Base-by-base conservation (phyloP, 495 filamentous ascomycete genomes). In the Penicillium bovifimosum region DNA sequence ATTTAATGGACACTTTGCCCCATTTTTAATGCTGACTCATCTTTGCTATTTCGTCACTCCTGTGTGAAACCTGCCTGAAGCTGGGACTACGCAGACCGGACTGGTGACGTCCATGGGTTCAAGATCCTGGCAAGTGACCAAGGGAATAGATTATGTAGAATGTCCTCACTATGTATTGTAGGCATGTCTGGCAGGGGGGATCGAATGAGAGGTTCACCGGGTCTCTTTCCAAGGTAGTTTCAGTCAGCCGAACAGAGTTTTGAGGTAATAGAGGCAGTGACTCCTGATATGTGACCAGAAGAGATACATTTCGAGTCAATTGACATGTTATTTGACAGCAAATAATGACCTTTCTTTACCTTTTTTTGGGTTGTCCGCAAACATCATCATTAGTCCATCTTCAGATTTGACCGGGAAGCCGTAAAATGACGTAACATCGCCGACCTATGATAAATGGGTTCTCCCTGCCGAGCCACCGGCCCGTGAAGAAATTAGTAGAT, bases 321-420 rank as follows among this genome's bases (percentile, higher is more conserved):
- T 2, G 20, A 24, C 20, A 24, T 24, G 4, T 24, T 24, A 24
- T 24, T 24, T 24, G 20, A 24, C 20, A 24, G 20, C 4, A 24
- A 24, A 24, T 2, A 24, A 24, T 24, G 20, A 4, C 20, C 20
- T 24, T 24, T 2, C 2, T 24, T 2, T 24, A 2, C 20, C 20
- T 24, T 24, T 2, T 24, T 24, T 2, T 24, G 2, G 2, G 1
- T 39, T 16, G n/a, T 20, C 34, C n/a, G 27, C 47, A 41, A 50
- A 33, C 48, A 50, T 50, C 48, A 50, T 50, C 17, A 50, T 50
- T 50, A 50, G 31, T 27, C 47, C 36, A 50, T 47, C 20, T 24
- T 36, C 10, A 14, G 4, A 2, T 28, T 10, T 33, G 46, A 16
- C 34, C 48, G 48, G 48, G 48, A 50, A 50, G 48, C 48, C 48